Evolutionary conservation across 1,284 basidiomycete species (phyloP).

Genomic region (Wallemia ichthyophaga): DNA sequence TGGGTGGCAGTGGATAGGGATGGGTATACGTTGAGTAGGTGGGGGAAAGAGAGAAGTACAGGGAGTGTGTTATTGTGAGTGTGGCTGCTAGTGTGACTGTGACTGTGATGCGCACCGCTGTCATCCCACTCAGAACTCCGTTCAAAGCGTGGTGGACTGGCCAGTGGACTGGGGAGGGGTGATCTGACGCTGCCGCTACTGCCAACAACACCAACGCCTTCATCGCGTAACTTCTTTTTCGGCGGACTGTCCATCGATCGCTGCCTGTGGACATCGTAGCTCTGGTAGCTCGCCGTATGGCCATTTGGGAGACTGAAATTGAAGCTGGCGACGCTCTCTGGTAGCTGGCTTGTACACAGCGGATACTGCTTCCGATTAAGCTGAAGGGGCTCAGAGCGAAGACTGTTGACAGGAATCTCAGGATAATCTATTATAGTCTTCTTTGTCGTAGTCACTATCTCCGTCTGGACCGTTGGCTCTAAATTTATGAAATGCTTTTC

Average conservation of each 20-base stretch:
- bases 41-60: conserved; percentile 44
- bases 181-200: neutral
- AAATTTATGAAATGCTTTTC: neutral
- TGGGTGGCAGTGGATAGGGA: conserved; percentile 38
- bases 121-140: neutral
- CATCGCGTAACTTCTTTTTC: neutral
- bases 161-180: neutral
- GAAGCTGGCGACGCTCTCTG: neutral
- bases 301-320: neutral
- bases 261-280: neutral
- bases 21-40: conserved; percentile 39
- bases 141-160: neutral
- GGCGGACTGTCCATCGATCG: neutral
- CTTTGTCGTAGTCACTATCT: neutral
- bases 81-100: neutral
- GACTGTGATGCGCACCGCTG: neutral
- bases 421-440: neutral
- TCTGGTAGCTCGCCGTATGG: neutral
- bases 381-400: neutral
- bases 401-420: neutral
- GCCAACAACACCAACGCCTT: neutral
- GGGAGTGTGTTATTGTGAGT: conserved; percentile 18
- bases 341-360: neutral
- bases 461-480: neutral
- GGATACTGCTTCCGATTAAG: neutral